phyloP scores from a whole-genome alignment of 306 rosid genomes.

The Biancaea sappan region DNA sequence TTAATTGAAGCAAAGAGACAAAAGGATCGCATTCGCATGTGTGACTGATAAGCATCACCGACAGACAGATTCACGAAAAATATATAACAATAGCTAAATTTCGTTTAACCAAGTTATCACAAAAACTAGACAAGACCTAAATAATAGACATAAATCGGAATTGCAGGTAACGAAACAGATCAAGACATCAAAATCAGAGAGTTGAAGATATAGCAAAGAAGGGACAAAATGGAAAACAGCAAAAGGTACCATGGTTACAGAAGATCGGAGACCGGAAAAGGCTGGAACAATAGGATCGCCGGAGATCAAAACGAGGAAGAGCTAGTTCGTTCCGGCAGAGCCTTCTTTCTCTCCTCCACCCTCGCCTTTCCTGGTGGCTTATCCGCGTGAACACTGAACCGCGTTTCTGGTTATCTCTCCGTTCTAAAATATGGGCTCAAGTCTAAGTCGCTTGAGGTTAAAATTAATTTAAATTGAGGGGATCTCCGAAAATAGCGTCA shows the following conservation, averaged over 20 bases:
- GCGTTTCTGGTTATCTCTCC: background rate
- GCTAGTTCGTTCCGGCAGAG: slow-evolving; percentile 34
- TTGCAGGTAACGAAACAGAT: background rate
- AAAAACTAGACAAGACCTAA: background rate
- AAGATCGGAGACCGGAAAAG: slow-evolving; percentile 27
- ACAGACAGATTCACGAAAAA: slow-evolving; percentile 4
- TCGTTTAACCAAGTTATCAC: background rate
- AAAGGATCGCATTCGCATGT: background rate
- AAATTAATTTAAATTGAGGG: background rate
- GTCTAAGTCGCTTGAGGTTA: background rate
- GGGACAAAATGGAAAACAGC: background rate
- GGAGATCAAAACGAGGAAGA: slow-evolving; percentile 32
- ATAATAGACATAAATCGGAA: background rate
- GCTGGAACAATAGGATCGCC: slow-evolving; percentile 36
- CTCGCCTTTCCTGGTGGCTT: background rate
- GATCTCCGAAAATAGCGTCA: slow-evolving; percentile 42
- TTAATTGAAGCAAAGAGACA: background rate
- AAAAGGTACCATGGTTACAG: slow-evolving; percentile 37
- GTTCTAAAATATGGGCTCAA: background rate
- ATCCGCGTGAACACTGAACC: background rate
- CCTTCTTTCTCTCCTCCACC: background rate
- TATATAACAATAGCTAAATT: background rate
- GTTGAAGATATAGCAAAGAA: background rate
- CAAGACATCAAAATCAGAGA: background rate
- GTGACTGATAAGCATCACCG: background rate